These are phyloP conservation scores for Agaricus blazei DNA, from an alignment of 768 basidiomycete genomes.

Conservation along the genomic window DNA sequence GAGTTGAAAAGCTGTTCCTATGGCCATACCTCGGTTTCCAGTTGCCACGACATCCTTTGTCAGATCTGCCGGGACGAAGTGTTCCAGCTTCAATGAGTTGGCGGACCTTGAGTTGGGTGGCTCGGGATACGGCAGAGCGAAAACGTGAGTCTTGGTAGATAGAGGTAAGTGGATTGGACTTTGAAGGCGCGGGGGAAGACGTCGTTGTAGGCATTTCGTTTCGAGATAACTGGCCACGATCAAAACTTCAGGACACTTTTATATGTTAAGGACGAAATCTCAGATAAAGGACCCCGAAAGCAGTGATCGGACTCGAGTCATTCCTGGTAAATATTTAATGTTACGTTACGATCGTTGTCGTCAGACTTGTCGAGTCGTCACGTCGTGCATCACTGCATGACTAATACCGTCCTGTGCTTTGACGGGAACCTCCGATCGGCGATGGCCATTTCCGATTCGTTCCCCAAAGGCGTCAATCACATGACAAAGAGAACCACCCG, in stretches of 20 bases:
- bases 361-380: no score
- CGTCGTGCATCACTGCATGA: no score
- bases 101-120: constrained; percentile 17
- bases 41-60: constrained; percentile 10
- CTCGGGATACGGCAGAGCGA: constrained; percentile 18
- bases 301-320: no score
- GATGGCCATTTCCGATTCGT: no score
- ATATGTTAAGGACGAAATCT: no score
- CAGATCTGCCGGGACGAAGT: constrained; percentile 15
- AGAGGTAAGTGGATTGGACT: constrained; percentile 1
- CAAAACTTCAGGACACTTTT: no score
- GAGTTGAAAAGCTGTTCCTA: neutral
- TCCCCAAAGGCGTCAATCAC: neutral
- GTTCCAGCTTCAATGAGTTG: constrained; percentile 22
- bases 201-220: constrained; percentile 8
- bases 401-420: no score
- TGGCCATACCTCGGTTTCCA: constrained; percentile 20
- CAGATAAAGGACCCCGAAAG: no score
- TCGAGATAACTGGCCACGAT: neutral
- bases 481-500: neutral
- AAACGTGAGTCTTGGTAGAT: constrained; percentile 3
- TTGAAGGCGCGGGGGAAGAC: constrained; percentile 1
- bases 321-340: no score
- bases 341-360: no score
- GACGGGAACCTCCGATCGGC: no score